Percentiles rank a stretch among this genome's conserved stretches.
These are phyloP conservation scores for Botrytis paeoniae DNA, from an alignment of 2,329 filamentous ascomycete species.

Conservation along the genomic window DNA sequence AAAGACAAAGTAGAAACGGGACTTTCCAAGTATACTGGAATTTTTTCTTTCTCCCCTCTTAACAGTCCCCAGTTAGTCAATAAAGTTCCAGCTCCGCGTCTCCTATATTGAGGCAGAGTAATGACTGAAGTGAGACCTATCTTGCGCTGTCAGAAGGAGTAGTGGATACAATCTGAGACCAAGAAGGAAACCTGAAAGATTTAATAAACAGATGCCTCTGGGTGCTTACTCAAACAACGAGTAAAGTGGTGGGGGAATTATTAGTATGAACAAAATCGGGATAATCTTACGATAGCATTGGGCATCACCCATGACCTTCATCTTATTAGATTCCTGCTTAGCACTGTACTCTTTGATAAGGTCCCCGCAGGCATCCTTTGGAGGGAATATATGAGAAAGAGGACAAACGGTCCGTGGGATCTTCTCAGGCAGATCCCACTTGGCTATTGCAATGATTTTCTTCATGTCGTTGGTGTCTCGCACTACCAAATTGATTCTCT, in stretches of 20 bases:
- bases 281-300: constrained; percentile 33
- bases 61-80: constrained; percentile 32
- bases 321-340: constrained; percentile 27
- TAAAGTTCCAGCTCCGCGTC: constrained; percentile 31
- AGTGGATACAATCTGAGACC: background rate
- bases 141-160: background rate
- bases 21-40: constrained; percentile 34
- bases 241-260: background rate
- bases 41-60: constrained; percentile 25
- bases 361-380: constrained; percentile 24
- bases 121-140: constrained; percentile 33
- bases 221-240: background rate
- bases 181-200: background rate
- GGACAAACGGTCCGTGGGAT: background rate
- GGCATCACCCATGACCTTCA: constrained; percentile 26
- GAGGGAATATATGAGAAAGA: constrained; percentile 17
- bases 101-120: constrained; percentile 27
- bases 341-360: constrained; percentile 28
- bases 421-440: constrained; percentile 25
- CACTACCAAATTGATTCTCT: constrained; percentile 28
- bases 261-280: background rate
- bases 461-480: constrained; percentile 27
- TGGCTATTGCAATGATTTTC: constrained; percentile 33
- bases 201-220: background rate
- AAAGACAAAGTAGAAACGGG: constrained; percentile 28